Conservation (phyloP, 306 rosid genomes). For the Dryas drummondii region DNA sequence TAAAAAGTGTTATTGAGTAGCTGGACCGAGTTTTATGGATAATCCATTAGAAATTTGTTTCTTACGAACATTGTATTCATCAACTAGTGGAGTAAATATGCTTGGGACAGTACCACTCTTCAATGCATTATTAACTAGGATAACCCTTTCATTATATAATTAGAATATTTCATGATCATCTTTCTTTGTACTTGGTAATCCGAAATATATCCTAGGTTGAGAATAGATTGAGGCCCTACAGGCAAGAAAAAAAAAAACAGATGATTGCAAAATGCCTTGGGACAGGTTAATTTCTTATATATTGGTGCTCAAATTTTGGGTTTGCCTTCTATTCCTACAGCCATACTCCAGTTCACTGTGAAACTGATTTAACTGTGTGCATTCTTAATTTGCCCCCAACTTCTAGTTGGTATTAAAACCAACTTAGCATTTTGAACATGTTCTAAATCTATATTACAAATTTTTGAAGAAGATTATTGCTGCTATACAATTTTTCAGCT, state of each 20-base stretch:
- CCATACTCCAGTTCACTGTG: background rate
- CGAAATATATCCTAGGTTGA: background rate
- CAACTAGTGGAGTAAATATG: background rate
- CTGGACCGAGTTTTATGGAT: background rate
- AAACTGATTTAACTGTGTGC: background rate
- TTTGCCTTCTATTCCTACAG: background rate
- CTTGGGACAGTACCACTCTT: background rate
- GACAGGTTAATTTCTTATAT: background rate
- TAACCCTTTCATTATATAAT: no score
- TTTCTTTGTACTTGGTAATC: conserved; percentile 1
- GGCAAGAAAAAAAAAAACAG: no score
- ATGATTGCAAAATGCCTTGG: background rate
- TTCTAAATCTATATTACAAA: background rate
- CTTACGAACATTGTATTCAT: background rate
- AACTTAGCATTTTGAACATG: background rate
- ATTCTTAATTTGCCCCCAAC: background rate
- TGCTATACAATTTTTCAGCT: conserved; percentile 53
- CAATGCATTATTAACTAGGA: background rate
- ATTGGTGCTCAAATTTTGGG: background rate
- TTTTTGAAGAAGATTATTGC: background rate
- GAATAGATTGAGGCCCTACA: background rate
- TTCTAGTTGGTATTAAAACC: background rate
- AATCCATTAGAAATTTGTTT: background rate
- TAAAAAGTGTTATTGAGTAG: background rate
- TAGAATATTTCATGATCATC: background rate